Base-by-base conservation (phyloP, 2,329 filamentous ascomycete species). In the Byssothecium circinans region DNA sequence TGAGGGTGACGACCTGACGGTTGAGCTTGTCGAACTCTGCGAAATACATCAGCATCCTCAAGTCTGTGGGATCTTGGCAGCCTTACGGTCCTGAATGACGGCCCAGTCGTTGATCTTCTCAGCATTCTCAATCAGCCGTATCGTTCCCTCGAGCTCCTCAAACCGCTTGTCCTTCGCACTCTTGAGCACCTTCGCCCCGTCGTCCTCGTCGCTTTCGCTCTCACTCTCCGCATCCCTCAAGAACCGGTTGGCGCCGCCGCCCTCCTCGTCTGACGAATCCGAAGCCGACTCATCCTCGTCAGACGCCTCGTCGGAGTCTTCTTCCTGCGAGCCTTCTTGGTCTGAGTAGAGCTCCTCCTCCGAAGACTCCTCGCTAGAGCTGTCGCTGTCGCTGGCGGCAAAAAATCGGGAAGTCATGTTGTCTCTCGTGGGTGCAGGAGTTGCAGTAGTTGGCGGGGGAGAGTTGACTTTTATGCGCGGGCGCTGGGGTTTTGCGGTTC, bases 41-140 rank as follows among this genome's bases (percentile, higher is more conserved):
- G 38, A 38, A 30, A 15, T 32, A 39, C 45, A 53, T 64, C 57
- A 62, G 57, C 58, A 60, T 43, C 46, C 34, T 52, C 34, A 32
- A 14, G 30, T 14, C 47, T 27, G 11, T 25, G 6, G 20, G 11
- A 11, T 18, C 39, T n/a, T n/a, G n/a, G 46, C 22, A 45, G 52
- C 74, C 86, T 65, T 82, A 95, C 91, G 91, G 68, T 84, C 82
- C 54, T 90, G 89, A 61, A 97, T 95, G 55, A 92, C 86, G 59
- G 87, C 88, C 94, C 94, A 99, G 76, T 99, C 94, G 68, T 89
- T 91, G 69, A 97, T 99, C 81, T 95, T 97, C 75, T 94, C 82
- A 53, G 89, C 91, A 77, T 99, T 99, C 71, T 97, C 91, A 67
- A 99, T 97, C 68, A 88, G 77, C 73, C 88, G 87, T 67, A 97